Evolutionary conservation across 1,284 basidiomycete species (phyloP).

Genomic region (Takashimella koratensis): DNA sequence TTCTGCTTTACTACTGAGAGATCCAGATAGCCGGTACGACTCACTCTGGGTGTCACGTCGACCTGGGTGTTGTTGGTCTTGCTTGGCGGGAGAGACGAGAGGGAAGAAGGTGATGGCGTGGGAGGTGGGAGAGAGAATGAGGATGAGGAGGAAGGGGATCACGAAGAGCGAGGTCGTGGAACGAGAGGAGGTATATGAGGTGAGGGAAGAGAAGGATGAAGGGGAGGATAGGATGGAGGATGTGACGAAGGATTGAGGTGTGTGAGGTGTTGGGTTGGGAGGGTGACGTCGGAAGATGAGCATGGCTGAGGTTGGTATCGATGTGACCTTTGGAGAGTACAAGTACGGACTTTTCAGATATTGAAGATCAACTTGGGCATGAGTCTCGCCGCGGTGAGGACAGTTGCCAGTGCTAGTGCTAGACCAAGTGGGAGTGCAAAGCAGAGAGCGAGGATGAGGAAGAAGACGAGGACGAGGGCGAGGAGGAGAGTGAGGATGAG

Average conservation of each 20-base stretch:
- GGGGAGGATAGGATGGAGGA: background rate
- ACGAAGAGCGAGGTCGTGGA: background rate
- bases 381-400: no score
- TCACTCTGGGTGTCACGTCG: no score
- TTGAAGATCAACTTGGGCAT: no score
- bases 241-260: background rate
- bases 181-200: background rate
- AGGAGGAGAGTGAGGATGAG: conserved; percentile 1
- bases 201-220: background rate
- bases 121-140: background rate
- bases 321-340: no score
- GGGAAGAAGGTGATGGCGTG: background rate
- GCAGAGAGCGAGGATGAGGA: background rate
- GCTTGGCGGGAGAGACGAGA: background rate
- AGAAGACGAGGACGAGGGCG: background rate
- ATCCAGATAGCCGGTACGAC: no score
- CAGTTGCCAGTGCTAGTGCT: no score
- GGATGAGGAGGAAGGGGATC: background rate
- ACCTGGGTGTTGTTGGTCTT: no score
- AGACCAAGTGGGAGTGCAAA: no score
- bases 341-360: no score
- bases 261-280: no score
- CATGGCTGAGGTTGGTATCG: no score
- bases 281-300: no score
- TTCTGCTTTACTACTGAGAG: background rate